Percentiles rank a stretch among this genome's conserved stretches.
Evolutionary conservation across 768 basidiomycete genomes (phyloP).

Genomic region (Amanita exitialis): DNA sequence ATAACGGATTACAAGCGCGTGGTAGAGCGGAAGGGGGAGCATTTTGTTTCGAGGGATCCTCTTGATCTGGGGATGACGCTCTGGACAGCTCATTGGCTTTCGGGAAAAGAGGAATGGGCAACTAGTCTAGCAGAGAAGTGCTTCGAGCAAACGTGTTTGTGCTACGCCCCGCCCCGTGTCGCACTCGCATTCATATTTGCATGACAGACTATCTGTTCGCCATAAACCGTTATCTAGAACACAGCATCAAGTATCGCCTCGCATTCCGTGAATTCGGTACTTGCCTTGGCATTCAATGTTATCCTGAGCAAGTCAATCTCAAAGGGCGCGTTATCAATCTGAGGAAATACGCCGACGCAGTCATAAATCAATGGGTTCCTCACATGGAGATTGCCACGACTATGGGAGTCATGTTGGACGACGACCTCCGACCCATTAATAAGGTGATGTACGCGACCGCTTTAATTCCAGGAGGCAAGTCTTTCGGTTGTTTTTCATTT

Average conservation of each 20-base stretch:
- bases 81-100: constrained; percentile 1
- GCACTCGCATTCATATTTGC: not conserved
- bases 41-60: not conserved
- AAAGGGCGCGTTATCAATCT: not conserved
- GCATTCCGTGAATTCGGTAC: constrained; percentile 1
- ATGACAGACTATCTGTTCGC: not conserved
- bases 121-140: not conserved
- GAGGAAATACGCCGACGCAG: not conserved
- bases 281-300: not conserved
- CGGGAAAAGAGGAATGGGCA: not conserved
- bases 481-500: not conserved
- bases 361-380: not conserved
- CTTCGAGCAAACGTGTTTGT: not conserved
- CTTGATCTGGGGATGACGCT: constrained; percentile 2
- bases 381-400: not conserved
- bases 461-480: constrained; percentile 1
- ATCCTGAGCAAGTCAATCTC: not conserved
- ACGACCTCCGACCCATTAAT: not conserved
- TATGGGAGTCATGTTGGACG: not conserved
- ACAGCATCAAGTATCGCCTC: not conserved
- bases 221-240: not conserved
- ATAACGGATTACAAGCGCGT: constrained; percentile 2
- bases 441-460: constrained; percentile 3
- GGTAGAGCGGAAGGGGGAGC: not conserved
- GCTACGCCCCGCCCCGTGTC: too few species aligned